Conservation (phyloP, 441 rosid genomes). For the Flueggea neowawraea region DNA sequence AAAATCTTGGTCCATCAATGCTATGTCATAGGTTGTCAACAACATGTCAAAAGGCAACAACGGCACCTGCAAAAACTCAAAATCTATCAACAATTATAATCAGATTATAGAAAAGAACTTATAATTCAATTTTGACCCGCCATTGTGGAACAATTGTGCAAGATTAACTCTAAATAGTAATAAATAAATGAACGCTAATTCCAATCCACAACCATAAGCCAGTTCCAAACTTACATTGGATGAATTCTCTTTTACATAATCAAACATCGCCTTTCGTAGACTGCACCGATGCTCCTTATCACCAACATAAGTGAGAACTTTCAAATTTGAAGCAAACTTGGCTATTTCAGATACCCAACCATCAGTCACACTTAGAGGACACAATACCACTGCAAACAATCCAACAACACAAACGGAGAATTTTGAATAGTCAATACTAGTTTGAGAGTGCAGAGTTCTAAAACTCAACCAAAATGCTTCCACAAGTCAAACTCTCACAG, state of each 20-base stretch:
- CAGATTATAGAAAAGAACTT: background rate
- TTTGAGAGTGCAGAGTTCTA: background rate
- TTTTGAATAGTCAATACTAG: too few relatives aligned
- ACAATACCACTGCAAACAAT: slow-evolving; percentile 61
- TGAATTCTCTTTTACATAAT: slow-evolving; percentile 35
- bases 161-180: background rate
- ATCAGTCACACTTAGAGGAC: slow-evolving; percentile 87
- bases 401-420: background rate
- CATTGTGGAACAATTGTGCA: background rate
- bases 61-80: slow-evolving; percentile 38
- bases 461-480: slow-evolving; percentile 15
- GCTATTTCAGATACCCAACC: slow-evolving; percentile 80
- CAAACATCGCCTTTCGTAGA: slow-evolving; percentile 47
- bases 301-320: slow-evolving; percentile 75
- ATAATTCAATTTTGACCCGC: slow-evolving; percentile 1
- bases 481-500: slow-evolving; percentile 42
- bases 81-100: slow-evolving; percentile 1
- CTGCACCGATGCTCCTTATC: slow-evolving; percentile 55
- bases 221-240: slow-evolving; percentile 38
- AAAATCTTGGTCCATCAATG: slow-evolving; percentile 71
- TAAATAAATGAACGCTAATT: background rate
- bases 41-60: slow-evolving; percentile 69
- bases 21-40: slow-evolving; percentile 81
- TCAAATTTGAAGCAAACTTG: slow-evolving; percentile 63
- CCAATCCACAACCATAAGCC: background rate